Conservation (phyloP, 768 basidiomycete genomes). For the Russula sp. region DNA sequence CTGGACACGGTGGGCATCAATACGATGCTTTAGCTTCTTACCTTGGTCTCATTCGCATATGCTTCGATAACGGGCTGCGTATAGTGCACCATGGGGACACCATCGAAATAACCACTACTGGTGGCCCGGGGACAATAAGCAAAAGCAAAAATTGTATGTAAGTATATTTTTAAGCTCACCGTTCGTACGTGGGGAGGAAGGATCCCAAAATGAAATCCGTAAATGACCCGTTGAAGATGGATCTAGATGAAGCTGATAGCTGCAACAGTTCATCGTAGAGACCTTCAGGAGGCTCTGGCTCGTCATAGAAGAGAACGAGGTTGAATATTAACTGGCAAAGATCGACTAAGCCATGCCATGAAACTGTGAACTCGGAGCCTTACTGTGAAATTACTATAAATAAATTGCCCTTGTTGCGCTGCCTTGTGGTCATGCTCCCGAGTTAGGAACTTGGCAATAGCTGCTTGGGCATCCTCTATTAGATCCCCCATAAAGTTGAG, state of each 20-base stretch:
- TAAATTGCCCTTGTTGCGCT: background rate
- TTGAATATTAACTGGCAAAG: slow-evolving; percentile 18
- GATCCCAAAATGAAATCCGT: slow-evolving; percentile 31
- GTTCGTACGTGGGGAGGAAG: slow-evolving; percentile 29
- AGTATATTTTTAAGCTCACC: background rate
- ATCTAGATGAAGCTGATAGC: slow-evolving; percentile 33
- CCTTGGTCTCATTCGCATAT: slow-evolving; percentile 8
- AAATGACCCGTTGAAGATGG: slow-evolving; percentile 34
- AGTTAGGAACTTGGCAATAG: background rate
- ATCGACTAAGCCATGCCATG: slow-evolving; percentile 1
- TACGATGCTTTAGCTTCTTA: background rate
- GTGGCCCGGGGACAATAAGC: slow-evolving; percentile 13
- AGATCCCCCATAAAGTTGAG: slow-evolving; percentile 1
- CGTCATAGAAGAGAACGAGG: slow-evolving; percentile 48
- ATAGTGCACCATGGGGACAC: slow-evolving; percentile 2
- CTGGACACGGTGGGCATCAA: too few species aligned
- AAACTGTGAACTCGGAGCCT: slow-evolving; percentile 32
- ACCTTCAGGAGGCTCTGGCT: slow-evolving; percentile 38
- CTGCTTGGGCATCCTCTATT: background rate
- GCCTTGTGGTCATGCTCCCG: slow-evolving; percentile 4
- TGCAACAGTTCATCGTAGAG: slow-evolving; percentile 43
- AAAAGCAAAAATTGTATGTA: background rate
- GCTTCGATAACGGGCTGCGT: slow-evolving; percentile 2
- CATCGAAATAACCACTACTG: background rate
- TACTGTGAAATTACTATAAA: slow-evolving; percentile 1